Evolutionary conservation across 768 basidiomycete genomes (phyloP).

Genomic region (Boletus huronensis): DNA sequence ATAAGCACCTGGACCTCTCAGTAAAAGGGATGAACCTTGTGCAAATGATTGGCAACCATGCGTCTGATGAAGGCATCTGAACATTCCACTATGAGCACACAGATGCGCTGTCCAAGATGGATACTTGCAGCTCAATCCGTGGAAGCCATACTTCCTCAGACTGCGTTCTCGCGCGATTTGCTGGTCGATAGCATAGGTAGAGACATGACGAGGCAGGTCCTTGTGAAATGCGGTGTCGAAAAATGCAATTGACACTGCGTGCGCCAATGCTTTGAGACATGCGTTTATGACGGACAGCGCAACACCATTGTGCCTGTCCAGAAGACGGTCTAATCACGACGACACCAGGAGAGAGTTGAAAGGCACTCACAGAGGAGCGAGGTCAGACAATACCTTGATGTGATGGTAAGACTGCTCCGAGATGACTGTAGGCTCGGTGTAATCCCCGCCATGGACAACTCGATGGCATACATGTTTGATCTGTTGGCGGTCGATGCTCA

Average conservation of each 20-base stretch:
- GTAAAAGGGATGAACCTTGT: slow-evolving; percentile 38
- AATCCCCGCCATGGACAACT: slow-evolving; percentile 87
- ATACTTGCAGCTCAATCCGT: slow-evolving; percentile 68
- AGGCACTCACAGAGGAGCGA: slow-evolving; percentile 70
- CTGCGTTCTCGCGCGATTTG: slow-evolving; percentile 57
- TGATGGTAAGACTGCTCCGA: slow-evolving; percentile 65
- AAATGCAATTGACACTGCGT: slow-evolving; percentile 72
- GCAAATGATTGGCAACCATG: slow-evolving; percentile 54
- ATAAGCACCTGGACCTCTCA: background rate
- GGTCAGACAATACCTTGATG: slow-evolving; percentile 68
- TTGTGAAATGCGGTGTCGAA: slow-evolving; percentile 89
- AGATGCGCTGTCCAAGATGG: background rate
- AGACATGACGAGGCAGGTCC: slow-evolving; percentile 70
- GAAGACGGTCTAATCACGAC: background rate
- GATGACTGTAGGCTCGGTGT: slow-evolving; percentile 66
- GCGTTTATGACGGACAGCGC: slow-evolving; percentile 59
- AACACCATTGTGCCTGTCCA: slow-evolving; percentile 55
- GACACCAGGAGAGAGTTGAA: background rate
- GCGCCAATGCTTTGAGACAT: slow-evolving; percentile 59
- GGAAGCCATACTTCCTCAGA: slow-evolving; percentile 88
- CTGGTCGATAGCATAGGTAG: slow-evolving; percentile 75
- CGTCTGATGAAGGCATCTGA: slow-evolving; percentile 67
- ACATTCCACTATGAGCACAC: background rate
- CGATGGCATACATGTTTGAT: slow-evolving; percentile 66
- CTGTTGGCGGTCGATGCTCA: slow-evolving; percentile 38